Conservation (phyloP, 768 basidiomycete genomes). For the Lactifluus subvellereus region DNA sequence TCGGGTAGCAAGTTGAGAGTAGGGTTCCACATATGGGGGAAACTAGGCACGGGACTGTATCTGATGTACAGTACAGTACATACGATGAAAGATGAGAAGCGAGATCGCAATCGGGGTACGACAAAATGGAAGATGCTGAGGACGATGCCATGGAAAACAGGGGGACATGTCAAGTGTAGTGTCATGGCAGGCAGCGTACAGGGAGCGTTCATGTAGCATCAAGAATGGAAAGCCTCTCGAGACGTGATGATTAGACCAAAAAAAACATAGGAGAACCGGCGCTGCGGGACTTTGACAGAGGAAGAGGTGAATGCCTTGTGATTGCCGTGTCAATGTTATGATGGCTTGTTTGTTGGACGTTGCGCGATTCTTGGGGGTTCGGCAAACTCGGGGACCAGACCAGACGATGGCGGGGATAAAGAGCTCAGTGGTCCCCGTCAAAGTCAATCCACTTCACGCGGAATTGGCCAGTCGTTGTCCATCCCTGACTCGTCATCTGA, state of each 20-base stretch:
- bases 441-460: conserved; percentile 22
- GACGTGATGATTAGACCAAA: background rate
- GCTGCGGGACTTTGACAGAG: background rate
- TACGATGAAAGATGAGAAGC: background rate
- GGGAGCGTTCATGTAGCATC: background rate
- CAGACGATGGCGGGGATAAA: background rate
- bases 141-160: background rate
- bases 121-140: background rate
- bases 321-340: background rate
- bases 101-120: background rate
- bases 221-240: background rate
- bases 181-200: background rate
- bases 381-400: background rate
- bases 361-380: background rate
- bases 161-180: conserved; percentile 12
- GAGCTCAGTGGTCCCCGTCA: background rate
- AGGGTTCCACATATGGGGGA: no score
- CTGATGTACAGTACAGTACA: background rate
- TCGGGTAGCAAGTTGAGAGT: background rate
- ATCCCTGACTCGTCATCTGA: background rate
- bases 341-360: background rate
- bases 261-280: no score
- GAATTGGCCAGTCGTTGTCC: conserved; percentile 15
- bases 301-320: background rate
- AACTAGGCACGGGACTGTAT: no score